Evolutionary conservation across 176 grass and related monocot species (phyloP).

Genomic region (Paspalum notatum): DNA sequence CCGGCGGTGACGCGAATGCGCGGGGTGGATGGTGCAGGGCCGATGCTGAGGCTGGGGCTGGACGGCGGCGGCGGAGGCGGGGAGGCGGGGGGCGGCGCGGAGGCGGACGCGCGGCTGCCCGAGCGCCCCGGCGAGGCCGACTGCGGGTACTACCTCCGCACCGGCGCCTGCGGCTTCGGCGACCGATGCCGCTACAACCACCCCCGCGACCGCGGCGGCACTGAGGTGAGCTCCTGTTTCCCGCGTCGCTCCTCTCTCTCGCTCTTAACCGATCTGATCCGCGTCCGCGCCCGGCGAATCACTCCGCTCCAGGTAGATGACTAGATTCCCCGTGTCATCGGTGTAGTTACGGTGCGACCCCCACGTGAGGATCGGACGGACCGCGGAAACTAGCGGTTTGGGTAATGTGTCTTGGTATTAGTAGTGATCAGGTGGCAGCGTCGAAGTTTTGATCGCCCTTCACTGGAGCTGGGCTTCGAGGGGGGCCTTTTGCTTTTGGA

Average conservation of each 20-base stretch:
- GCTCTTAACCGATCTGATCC: conserved; percentile 19
- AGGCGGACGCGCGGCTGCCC: conserved; percentile 53
- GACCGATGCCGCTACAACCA: conserved; percentile 96
- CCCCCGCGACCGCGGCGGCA: conserved; percentile 64
- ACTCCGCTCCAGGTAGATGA: not conserved
- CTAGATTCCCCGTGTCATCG: not conserved
- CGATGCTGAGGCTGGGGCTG: conserved; percentile 81
- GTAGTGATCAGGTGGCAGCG: not conserved
- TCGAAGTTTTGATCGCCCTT: not conserved
- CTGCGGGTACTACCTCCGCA: conserved; percentile 86
- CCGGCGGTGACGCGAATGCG: conserved; percentile 12
- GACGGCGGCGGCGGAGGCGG: conserved; percentile 37
- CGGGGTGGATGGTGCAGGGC: conserved; percentile 50
- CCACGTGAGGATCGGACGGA: conserved; percentile 3
- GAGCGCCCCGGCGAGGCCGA: conserved; percentile 82
- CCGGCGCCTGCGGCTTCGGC: conserved; percentile 84
- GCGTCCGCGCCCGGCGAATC: not conserved
- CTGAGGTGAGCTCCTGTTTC: conserved; percentile 52
- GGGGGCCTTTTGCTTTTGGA: too few relatives aligned
- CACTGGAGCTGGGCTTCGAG: not conserved
- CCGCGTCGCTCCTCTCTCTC: not conserved
- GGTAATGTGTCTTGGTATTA: conserved; percentile 40
- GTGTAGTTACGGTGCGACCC: not conserved
- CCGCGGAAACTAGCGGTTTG: not conserved
- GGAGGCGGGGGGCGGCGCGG: conserved; percentile 25